These are phyloP conservation scores for Fusarium circinatum DNA, from an alignment of 2,329 filamentous ascomycete species.

Conservation along the genomic window DNA sequence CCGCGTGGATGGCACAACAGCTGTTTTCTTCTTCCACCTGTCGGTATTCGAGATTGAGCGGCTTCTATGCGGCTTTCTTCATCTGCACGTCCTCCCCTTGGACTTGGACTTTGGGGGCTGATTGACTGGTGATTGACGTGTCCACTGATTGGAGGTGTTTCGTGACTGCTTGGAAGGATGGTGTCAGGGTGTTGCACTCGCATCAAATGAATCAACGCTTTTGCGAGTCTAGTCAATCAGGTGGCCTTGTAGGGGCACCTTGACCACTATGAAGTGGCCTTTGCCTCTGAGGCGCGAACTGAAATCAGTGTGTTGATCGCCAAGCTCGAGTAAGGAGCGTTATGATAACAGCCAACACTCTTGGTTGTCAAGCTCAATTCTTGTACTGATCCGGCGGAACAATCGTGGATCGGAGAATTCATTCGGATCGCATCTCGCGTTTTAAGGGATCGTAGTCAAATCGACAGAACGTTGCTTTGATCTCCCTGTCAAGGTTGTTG, in stretches of 20 bases:
- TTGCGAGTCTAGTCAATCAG: rapidly evolving
- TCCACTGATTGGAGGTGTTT: neutral
- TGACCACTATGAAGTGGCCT: rapidly evolving
- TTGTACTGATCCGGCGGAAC: neutral
- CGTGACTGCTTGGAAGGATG: rapidly evolving
- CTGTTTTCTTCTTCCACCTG: neutral
- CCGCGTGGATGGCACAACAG: neutral
- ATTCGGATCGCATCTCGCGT: rapidly evolving
- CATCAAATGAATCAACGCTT: neutral
- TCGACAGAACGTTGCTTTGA: neutral
- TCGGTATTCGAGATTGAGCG: too few species aligned
- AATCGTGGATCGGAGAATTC: rapidly evolving
- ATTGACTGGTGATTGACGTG: neutral
- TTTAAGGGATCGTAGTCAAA: neutral
- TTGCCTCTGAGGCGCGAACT: neutral
- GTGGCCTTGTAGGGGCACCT: rapidly evolving
- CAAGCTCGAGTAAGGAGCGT: neutral
- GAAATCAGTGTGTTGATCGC: neutral
- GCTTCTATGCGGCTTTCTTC: too few species aligned
- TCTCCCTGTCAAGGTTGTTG: neutral
- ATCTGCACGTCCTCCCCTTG: rapidly evolving
- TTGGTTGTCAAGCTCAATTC: neutral
- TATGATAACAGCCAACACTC: too few species aligned
- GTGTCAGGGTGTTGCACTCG: rapidly evolving
- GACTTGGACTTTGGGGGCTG: rapidly evolving